Base-by-base conservation (phyloP, 1,284 basidiomycete species). In the Puccinia sorghi region DNA sequence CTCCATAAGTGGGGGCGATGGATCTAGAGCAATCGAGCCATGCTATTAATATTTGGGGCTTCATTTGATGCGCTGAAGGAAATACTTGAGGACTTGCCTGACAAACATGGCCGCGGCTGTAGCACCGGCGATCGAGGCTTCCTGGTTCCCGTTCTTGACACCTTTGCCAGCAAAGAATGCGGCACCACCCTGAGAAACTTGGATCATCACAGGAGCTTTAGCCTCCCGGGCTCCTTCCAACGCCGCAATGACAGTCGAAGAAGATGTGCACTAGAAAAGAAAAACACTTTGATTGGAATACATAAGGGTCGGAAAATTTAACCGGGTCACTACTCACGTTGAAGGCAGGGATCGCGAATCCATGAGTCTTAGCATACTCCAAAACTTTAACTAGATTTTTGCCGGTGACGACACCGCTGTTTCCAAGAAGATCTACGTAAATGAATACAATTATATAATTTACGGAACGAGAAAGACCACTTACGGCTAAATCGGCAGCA, bases 151-250 rank as follows among this genome's bases (percentile, higher is more conserved):
- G 86, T 99, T 99, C 84, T 92, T 87, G 73, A 99, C 89, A 78
- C 94, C 94, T 87, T 99, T 99, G 82, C 96, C 96, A 79, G 93
- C 94, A 85, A 94, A 98, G 89, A 93, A 98, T 80, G 94, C 94
- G 82, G 90, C 89, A 85, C 97, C 97, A 81, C 96, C 96, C 86
- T 99, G 94, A 79, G 97, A 99, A 82, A 96, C 90, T 86, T 99
- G 97, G 84, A 98, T 88, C 87, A 99, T 98, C 87, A 99, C 94
- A 81, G 96, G 97, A 43, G 95, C 89, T 86, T 99, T 98, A 88
- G 93, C 90, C 86, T 93, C 92, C 48, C 92, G 90, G 78, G 93
- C 93, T 81, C 92, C 93, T 86, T 96, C 93, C 80, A 95, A 90
- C 80, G 89, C 90, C 80, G 92, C 92, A 85, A 94, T 93, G 81